Conservation (phyloP, 2,329 filamentous ascomycete genomes). For the Alternaria brassicae region DNA sequence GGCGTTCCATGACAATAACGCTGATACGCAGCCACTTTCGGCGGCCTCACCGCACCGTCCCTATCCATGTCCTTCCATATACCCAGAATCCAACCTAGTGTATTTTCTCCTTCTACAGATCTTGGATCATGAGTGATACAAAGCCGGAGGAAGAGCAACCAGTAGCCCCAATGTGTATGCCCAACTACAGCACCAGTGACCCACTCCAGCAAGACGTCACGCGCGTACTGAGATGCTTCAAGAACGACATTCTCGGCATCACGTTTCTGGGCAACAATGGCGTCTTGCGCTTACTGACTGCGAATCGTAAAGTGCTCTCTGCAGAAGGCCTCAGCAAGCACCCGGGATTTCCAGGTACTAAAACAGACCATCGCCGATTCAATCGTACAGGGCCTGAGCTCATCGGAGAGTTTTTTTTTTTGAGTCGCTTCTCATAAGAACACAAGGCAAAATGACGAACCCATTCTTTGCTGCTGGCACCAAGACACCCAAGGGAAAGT, state of each 20-base stretch:
- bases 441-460: background rate
- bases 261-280: slow-evolving; percentile 11
- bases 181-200: slow-evolving; percentile 1
- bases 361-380: background rate
- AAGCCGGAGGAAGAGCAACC: background rate
- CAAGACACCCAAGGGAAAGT: slow-evolving; percentile 10
- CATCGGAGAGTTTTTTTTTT: slow-evolving; percentile 9
- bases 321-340: slow-evolving; percentile 6
- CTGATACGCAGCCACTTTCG: background rate
- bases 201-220: slow-evolving; percentile 12
- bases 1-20: background rate
- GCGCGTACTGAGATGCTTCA: slow-evolving; percentile 1
- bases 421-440: background rate
- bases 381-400: background rate
- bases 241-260: slow-evolving; percentile 12
- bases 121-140: background rate
- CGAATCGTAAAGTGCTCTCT: slow-evolving; percentile 10
- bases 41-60: slow-evolving; percentile 3
- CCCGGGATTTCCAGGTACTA: background rate
- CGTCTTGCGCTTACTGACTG: slow-evolving; percentile 13
- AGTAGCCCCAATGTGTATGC: background rate
- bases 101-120: background rate
- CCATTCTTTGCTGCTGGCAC: background rate
- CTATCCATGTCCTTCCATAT: background rate
- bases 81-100: background rate